Percentiles rank a stretch among this genome's conserved stretches.
These are phyloP conservation scores for Limtongozyma cylindracea DNA, from an alignment of 805 yeast species.

Conservation along the genomic window DNA sequence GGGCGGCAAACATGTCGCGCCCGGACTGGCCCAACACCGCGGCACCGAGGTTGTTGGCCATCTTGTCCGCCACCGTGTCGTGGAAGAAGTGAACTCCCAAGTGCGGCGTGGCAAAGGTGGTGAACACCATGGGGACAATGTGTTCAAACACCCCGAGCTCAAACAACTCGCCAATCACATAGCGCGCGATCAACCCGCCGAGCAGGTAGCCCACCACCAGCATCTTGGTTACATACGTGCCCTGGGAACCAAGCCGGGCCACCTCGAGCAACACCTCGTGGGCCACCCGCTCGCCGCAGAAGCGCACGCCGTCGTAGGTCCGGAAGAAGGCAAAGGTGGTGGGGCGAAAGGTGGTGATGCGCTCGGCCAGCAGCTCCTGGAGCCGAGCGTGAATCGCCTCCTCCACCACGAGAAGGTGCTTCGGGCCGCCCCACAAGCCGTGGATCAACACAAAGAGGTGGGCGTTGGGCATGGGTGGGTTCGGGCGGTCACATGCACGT, in stretches of 20 bases:
- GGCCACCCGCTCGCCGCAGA: constrained; percentile 10
- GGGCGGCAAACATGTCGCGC: constrained; percentile 9
- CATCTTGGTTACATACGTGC: constrained; percentile 13
- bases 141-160: constrained; percentile 22
- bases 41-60: constrained; percentile 10
- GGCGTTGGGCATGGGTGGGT: constrained; percentile 1
- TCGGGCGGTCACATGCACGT: too few species aligned
- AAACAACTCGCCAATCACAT: constrained; percentile 49
- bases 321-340: constrained; percentile 16
- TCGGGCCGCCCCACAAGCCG: constrained; percentile 50
- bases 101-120: constrained; percentile 29
- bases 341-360: constrained; percentile 11
- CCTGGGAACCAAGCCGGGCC: constrained; percentile 9
- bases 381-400: constrained; percentile 13
- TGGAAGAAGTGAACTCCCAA: constrained; percentile 25
- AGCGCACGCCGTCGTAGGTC: constrained; percentile 14
- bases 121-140: constrained; percentile 32
- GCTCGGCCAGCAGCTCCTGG: constrained; percentile 6
- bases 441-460: constrained; percentile 15
- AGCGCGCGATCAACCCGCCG: constrained; percentile 70
- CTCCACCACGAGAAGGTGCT: constrained; percentile 39
- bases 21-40: constrained; percentile 13
- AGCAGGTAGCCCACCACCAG: constrained; percentile 73
- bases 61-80: constrained; percentile 7
- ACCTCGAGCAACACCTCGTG: constrained; percentile 14